Evolutionary conservation across 148 eudicot species (phyloP).

Genomic region (Chenopodium suecicum): DNA sequence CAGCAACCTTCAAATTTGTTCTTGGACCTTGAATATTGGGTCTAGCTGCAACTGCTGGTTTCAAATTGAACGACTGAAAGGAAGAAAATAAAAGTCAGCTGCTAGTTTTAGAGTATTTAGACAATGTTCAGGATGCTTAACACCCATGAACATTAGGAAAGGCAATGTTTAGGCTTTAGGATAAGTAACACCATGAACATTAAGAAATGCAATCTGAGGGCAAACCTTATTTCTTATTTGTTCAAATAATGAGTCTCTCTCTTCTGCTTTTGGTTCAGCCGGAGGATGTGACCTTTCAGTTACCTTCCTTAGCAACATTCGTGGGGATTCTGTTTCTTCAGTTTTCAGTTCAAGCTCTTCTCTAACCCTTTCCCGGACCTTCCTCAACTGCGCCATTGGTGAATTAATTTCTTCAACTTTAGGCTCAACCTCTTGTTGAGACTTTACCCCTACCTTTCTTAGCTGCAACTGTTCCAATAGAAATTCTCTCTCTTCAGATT

Average conservation of each 20-base stretch:
- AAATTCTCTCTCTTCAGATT: slow-evolving; percentile 47
- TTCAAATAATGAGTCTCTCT: slow-evolving; percentile 69
- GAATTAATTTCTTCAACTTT: slow-evolving; percentile 63
- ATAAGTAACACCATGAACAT: background rate
- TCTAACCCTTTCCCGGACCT: slow-evolving; percentile 62
- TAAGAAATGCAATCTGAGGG: background rate
- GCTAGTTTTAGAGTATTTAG: slow-evolving; percentile 11
- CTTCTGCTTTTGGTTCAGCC: slow-evolving; percentile 45
- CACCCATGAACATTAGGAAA: too few relatives aligned
- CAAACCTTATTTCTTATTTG: slow-evolving; percentile 84
- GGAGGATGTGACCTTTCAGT: slow-evolving; percentile 42
- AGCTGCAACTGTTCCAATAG: slow-evolving; percentile 23
- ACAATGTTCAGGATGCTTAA: too few relatives aligned
- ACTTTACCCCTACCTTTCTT: slow-evolving; percentile 55
- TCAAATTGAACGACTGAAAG: slow-evolving; percentile 74
- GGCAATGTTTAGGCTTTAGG: background rate
- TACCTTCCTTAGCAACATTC: slow-evolving; percentile 52
- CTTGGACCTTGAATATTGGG: slow-evolving; percentile 85
- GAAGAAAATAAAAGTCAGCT: slow-evolving; percentile 11
- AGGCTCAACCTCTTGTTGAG: slow-evolving; percentile 39
- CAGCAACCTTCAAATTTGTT: slow-evolving; percentile 89
- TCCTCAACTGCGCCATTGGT: slow-evolving; percentile 58
- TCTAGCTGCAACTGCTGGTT: slow-evolving; percentile 63
- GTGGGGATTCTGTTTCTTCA: slow-evolving; percentile 31
- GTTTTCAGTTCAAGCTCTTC: slow-evolving; percentile 35